Conservation (phyloP, 192 early-diverging fungal species). For the Coemansia sp. region DNA sequence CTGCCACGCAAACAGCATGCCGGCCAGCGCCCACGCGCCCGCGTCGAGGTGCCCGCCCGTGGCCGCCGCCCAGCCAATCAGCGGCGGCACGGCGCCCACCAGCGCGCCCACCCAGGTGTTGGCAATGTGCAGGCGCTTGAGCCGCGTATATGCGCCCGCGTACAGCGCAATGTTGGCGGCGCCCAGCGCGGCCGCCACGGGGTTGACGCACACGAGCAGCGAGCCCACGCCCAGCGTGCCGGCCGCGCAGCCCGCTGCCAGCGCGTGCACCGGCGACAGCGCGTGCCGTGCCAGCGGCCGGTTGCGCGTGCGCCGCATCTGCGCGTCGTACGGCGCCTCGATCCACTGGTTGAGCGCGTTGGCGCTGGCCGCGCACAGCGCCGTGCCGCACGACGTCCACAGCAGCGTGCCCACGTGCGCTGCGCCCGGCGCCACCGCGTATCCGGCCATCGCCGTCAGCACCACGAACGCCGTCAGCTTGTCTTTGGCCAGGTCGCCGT, state of each 20-base stretch:
- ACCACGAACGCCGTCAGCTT: slow-evolving; percentile 86
- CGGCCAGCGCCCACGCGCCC: slow-evolving; percentile 78
- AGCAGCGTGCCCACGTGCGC: slow-evolving; percentile 59
- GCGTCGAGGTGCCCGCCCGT: slow-evolving; percentile 68
- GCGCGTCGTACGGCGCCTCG: slow-evolving; percentile 92
- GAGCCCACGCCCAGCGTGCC: slow-evolving; percentile 64
- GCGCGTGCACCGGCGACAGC: slow-evolving; percentile 72
- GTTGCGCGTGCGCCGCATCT: slow-evolving; percentile 92
- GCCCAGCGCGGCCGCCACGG: slow-evolving; percentile 76
- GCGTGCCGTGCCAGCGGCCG: slow-evolving; percentile 78
- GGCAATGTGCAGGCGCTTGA: slow-evolving; percentile 89
- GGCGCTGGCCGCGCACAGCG: slow-evolving; percentile 81
- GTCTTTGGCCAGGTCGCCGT: slow-evolving; percentile 78
- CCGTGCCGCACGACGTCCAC: slow-evolving; percentile 80
- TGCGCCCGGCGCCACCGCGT: slow-evolving; percentile 82
- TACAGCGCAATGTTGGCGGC: slow-evolving; percentile 86
- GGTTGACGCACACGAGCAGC: slow-evolving; percentile 78
- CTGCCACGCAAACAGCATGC: slow-evolving; percentile 92
- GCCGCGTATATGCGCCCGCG: slow-evolving; percentile 81
- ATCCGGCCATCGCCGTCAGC: slow-evolving; percentile 91
- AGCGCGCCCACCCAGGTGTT: slow-evolving; percentile 95
- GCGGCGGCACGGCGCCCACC: slow-evolving; percentile 95
- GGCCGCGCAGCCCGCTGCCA: slow-evolving; percentile 63
- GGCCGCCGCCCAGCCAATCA: slow-evolving; percentile 96
- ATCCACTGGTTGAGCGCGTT: slow-evolving; percentile 97